Base-by-base conservation (phyloP, 169 alveolate genomes). In the Ichthyophthirius multifiliis region DNA sequence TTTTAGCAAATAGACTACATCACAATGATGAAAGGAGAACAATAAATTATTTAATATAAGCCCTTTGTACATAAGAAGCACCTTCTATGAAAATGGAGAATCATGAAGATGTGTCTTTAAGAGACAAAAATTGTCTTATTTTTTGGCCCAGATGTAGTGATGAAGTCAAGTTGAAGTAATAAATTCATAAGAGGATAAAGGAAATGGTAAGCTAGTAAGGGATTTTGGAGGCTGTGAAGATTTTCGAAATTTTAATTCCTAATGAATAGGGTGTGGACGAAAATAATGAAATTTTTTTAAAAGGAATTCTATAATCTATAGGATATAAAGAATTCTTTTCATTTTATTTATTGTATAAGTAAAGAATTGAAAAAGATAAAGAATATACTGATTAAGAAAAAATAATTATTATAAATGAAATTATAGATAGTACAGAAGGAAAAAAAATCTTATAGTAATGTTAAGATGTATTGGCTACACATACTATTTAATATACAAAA, bases 261-360 rank as follows among this genome's bases (percentile, higher is more conserved):
- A 35, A 76, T 5, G 3, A 46, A 41, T 13, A 16, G 1, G 18
- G 30, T 9, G 39, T 46, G n/a, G 62, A 64, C 15, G 77, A 39
- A 41, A 67, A 76, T 44, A 65, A 45, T 15, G n/a, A 63, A 2
- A 74, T 82, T 64, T 84, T 90, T 62, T 74, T 74, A 20, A 76
- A 77, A 37, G 96, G 96, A 10, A 89, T 92, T 0, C 75, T 92
- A 6, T 80, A 92, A 71, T 48, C 93, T 6, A 92, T 92, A 7
- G 96, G 96, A 27, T 92, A 92, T 83, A 89, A 89, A 65, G 94
- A 92, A 65, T 92, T 89, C 79, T 75, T 85, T 67, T 83, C 86
- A 1, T 39, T 89, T 18, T 87, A 83, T 76, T 31, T 76, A 43
- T 41, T 47, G 23, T 71, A 73, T 30, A 37, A 74, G 5, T 63